Conservation (phyloP, 2,329 filamentous ascomycete genomes). For the Hypoxylon sp. region DNA sequence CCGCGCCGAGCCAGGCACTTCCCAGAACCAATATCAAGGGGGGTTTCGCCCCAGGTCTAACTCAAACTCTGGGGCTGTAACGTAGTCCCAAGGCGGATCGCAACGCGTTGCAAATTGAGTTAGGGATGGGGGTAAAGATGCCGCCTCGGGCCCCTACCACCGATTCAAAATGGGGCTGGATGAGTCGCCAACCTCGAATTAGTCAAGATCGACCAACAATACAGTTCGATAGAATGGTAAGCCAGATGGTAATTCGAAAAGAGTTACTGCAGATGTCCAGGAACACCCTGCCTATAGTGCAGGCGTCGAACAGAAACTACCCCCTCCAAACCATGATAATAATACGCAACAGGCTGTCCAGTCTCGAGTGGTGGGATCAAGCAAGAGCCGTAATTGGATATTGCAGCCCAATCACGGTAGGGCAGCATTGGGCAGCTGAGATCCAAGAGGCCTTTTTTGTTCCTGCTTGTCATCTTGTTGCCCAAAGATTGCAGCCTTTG, state of each 20-base stretch:
- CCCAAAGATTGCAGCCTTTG: slow-evolving; percentile 43
- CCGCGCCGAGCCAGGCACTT: slow-evolving; percentile 44
- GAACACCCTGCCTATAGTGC: slow-evolving; percentile 46
- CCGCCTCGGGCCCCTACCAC: slow-evolving; percentile 46
- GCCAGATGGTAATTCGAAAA: slow-evolving; percentile 39
- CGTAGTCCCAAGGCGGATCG: slow-evolving; percentile 40
- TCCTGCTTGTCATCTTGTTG: slow-evolving; percentile 43
- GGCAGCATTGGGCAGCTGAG: slow-evolving; percentile 48
- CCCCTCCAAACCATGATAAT: slow-evolving; percentile 37
- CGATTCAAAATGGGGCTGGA: slow-evolving; percentile 45
- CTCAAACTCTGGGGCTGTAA: slow-evolving; percentile 45
- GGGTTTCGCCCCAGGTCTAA: slow-evolving; percentile 47
- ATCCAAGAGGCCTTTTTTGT: slow-evolving; percentile 28
- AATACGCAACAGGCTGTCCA: slow-evolving; percentile 33
- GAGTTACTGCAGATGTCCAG: slow-evolving; percentile 40
- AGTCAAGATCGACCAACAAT: slow-evolving; percentile 47
- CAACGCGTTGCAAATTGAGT: slow-evolving; percentile 35
- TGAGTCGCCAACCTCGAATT: slow-evolving; percentile 37
- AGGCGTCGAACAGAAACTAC: slow-evolving; percentile 31
- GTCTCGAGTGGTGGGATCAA: slow-evolving; percentile 34
- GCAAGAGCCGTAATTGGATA: slow-evolving; percentile 37
- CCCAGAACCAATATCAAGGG: slow-evolving; percentile 38
- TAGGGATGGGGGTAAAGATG: slow-evolving; percentile 36
- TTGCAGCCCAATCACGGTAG: slow-evolving; percentile 46
- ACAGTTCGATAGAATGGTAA: slow-evolving; percentile 35